These are phyloP conservation scores for Prunus mume DNA, from an alignment of 306 rosid species.

Conservation along the genomic window DNA sequence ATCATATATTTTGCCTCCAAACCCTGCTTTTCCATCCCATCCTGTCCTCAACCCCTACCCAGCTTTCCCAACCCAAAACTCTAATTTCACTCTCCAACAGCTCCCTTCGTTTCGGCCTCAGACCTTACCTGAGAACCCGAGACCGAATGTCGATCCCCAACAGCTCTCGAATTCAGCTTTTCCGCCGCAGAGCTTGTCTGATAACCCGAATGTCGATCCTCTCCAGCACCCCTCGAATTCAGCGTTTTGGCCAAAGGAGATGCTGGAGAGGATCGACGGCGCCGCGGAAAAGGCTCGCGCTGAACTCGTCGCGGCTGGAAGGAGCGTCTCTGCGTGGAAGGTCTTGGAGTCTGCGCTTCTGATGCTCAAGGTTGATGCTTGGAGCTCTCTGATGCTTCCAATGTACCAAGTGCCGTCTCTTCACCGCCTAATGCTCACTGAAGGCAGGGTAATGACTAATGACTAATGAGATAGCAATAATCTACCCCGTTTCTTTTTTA, in stretches of 20 bases:
- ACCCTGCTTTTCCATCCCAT: neutral
- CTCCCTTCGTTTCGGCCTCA: neutral
- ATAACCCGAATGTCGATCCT: constrained; percentile 7
- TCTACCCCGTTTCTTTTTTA: neutral
- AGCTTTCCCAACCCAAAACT: neutral
- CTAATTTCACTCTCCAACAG: neutral
- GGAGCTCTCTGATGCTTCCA: constrained; percentile 56
- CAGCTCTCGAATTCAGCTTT: constrained; percentile 3
- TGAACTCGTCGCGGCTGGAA: constrained; percentile 43
- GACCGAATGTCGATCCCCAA: neutral
- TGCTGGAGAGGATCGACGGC: constrained; percentile 29
- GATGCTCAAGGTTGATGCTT: constrained; percentile 55
- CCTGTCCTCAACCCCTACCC: neutral
- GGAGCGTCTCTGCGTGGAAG: constrained; percentile 66
- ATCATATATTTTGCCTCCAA: neutral
- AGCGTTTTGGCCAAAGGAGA: constrained; percentile 8
- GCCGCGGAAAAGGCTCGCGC: constrained; percentile 48
- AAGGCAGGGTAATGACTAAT: constrained; percentile 62
- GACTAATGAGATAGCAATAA: neutral
- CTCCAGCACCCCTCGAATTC: neutral
- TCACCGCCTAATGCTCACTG: constrained; percentile 49
- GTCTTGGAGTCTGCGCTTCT: constrained; percentile 60
- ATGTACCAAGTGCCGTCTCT: constrained; percentile 81
- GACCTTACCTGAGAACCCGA: neutral
- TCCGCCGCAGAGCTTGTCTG: constrained; percentile 23